Conservation (phyloP, 257 asterid species). For the Mitragyna speciosa region DNA sequence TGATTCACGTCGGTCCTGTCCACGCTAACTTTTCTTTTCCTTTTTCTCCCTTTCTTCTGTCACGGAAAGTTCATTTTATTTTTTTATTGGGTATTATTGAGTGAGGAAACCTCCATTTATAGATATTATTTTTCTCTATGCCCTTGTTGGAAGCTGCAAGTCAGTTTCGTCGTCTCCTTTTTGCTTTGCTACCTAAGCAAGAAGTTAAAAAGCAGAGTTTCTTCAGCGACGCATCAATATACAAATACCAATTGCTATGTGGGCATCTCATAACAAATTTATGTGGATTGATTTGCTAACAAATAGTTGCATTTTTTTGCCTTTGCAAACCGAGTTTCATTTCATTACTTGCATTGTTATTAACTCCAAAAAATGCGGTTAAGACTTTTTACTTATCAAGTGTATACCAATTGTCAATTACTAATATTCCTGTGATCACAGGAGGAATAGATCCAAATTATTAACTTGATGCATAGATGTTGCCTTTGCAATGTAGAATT, state of each 20-base stretch:
- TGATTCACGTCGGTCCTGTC: constrained; percentile 10
- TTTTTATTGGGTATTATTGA: not conserved
- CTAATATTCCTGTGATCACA: not conserved
- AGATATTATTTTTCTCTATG: not conserved
- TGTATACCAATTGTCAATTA: no score
- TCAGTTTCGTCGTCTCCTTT: not conserved
- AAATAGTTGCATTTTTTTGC: not conserved
- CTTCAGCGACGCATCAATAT: not conserved
- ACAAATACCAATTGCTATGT: not conserved
- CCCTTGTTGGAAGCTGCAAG: not conserved
- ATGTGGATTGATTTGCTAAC: not conserved
- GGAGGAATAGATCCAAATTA: not conserved
- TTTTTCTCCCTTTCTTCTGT: constrained; percentile 12
- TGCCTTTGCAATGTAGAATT: no score
- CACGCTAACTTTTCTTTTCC: not conserved
- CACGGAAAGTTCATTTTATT: constrained; percentile 12
- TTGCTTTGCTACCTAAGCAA: constrained; percentile 6
- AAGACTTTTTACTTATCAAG: no score
- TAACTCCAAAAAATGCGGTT: no score
- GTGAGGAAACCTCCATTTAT: not conserved
- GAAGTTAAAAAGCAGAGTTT: not conserved
- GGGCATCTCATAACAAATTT: not conserved
- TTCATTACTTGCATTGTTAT: constrained; percentile 5
- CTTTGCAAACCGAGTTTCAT: not conserved
- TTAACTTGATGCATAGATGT: not conserved